Evolutionary conservation across 768 basidiomycete species (phyloP).

Genomic region (Xanthoconium stramineum): DNA sequence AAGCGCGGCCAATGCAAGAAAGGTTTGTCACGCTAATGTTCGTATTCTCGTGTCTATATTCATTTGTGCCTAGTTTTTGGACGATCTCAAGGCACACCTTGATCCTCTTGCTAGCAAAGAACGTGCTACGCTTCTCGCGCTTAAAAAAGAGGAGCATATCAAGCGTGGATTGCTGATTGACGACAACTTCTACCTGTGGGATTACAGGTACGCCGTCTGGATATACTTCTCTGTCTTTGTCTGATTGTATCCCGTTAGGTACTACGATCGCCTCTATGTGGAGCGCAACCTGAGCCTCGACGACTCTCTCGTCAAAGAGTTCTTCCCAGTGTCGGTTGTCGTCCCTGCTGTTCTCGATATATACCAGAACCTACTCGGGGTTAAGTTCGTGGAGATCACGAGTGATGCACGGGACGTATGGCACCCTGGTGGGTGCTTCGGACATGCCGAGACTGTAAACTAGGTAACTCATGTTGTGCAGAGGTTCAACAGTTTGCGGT

Average conservation of each 20-base stretch:
- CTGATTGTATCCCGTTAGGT: conserved; percentile 18
- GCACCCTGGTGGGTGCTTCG: conserved; percentile 66
- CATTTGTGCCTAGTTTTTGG: conserved; percentile 55
- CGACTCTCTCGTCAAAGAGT: conserved; percentile 79
- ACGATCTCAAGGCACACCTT: conserved; percentile 71
- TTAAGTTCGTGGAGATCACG: conserved; percentile 57
- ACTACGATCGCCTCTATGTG: conserved; percentile 42
- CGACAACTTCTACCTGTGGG: conserved; percentile 78
- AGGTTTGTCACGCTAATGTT: conserved; percentile 36
- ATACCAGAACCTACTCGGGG: conserved; percentile 79
- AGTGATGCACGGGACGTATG: conserved; percentile 62
- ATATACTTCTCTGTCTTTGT: neutral
- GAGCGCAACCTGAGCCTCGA: conserved; percentile 69
- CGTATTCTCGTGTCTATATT: neutral
- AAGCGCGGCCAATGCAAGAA: conserved; percentile 53
- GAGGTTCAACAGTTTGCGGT: conserved; percentile 85
- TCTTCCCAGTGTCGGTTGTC: conserved; percentile 83
- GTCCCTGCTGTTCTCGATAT: conserved; percentile 80
- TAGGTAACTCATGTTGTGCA: conserved; percentile 18
- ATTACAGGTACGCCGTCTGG: conserved; percentile 54
- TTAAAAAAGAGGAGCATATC: conserved; percentile 75
- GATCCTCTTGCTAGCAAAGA: conserved; percentile 71
- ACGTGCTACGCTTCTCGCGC: conserved; percentile 56
- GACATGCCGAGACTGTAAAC: neutral
- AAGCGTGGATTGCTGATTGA: conserved; percentile 60